Conservation (phyloP, 129 eudicot species). For the Erigeron canadensis region DNA sequence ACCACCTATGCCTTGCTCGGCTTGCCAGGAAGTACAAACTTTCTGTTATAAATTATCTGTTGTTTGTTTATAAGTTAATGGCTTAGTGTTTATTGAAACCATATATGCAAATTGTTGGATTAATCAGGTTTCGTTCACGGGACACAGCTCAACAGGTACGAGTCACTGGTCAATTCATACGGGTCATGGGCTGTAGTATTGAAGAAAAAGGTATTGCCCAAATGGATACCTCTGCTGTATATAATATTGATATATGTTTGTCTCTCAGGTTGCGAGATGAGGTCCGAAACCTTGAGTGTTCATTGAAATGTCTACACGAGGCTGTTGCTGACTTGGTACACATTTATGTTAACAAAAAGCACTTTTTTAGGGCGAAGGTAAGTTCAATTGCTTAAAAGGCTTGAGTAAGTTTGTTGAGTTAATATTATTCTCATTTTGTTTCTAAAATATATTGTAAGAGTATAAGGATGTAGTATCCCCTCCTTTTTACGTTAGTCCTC, state of each 20-base stretch:
- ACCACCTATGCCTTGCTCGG: constrained; percentile 74
- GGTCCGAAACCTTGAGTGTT: constrained; percentile 80
- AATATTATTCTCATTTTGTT: constrained; percentile 19
- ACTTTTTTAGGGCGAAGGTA: constrained; percentile 67
- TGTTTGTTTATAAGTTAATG: too few relatives aligned
- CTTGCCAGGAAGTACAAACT: constrained; percentile 6
- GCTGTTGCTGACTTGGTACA: constrained; percentile 99
- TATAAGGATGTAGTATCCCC: constrained; percentile 72
- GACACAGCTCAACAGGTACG: too few relatives aligned
- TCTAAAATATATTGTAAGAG: constrained; percentile 54
- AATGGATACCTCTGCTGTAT: background rate
- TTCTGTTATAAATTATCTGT: background rate
- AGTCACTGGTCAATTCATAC: too few relatives aligned
- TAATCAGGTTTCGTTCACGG: too few relatives aligned
- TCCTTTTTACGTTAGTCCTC: constrained; percentile 86
- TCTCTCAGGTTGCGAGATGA: constrained; percentile 88
- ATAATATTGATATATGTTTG: constrained; percentile 2
- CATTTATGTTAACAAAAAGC: constrained; percentile 81
- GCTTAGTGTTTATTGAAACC: too few relatives aligned
- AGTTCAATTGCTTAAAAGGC: constrained; percentile 26
- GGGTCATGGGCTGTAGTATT: too few relatives aligned
- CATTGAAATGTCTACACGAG: constrained; percentile 81
- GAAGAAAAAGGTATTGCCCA: too few relatives aligned
- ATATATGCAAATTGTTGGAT: too few relatives aligned
- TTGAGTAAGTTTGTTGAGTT: background rate